Base-by-base conservation (phyloP, 2,329 filamentous ascomycete species). In the Thielaviopsis ethacetica region DNA sequence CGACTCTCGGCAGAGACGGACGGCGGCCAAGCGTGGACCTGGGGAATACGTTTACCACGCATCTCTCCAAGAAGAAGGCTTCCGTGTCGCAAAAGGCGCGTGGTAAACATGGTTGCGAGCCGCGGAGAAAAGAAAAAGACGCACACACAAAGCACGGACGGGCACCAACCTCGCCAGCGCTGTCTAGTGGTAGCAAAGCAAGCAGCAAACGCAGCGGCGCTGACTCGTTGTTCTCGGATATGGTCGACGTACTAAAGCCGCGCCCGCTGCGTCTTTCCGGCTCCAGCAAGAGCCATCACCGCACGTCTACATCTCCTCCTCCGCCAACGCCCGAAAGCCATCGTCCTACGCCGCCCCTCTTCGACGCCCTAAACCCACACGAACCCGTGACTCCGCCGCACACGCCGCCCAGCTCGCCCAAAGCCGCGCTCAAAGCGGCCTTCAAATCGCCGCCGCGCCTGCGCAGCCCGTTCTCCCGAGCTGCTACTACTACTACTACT, bases 51-150 rank as follows among this genome's bases (percentile, higher is more conserved):
- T 56, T 50, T 9, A 75, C 72, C 21, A 77, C 75, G 13, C 76
- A 72, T 64, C 67, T 79, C 27, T 71, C 70, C 63, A 79, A 75
- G 67, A 77, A 76, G 66, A 70, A 67, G 65, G 65, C 67, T 3
- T 65, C 66, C 51, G 67, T 68, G 22, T 71, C 71, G 12, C 71
- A 13, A 49, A 26, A 24, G 38, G 50, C 19, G 22, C 17, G n/a
- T 3, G 27, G 24, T 12, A 56, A n/a, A 50, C 44, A n/a, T 12
- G 24, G 30, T 19, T 2, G 26, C 47, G 19, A 27, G 7, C 24
- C 54, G 13, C 41, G 19, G 38, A 15, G 3, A 26, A 56, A 12
- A 17, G 41, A 50, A 13, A 56, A 49, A n/a, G n/a, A 26, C n/a
- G 15, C 12, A 6, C 13, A 7, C 38, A 17, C 15, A 5, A 44